Base-by-base conservation (phyloP, 352 stramenopile genomes). In the Phytophthora capsici region DNA sequence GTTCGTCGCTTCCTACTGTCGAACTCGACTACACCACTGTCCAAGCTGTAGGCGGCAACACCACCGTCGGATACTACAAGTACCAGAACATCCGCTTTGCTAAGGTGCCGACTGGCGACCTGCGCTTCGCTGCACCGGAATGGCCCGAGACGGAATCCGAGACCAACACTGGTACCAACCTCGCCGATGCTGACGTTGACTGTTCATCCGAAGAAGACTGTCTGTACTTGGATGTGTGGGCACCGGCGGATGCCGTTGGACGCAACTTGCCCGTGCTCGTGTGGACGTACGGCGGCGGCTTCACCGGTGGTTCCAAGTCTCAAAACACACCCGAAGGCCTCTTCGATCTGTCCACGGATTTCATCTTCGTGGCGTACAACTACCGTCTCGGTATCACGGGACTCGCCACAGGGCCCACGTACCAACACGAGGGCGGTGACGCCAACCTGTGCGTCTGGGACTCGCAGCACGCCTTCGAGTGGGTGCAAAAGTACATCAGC, bases 281-380 rank as follows among this genome's bases (percentile, higher is more conserved):
- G n/a, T 80, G 65, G 63, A 70, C 63, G 13, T 68, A 75, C 30
- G 69, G 73, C 25, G 73, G 73, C 19, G 50, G 53, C 16, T 75
- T 73, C 38, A 60, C 62, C 6, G 53, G 30, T n/a, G 73, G 73
- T 7, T 71, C 66, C 50, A 68, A 75, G 55, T 57, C 30, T 12
- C 13, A 52, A 4, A 41, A 34, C 16, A 75, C 66, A 0, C 61
- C 66, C 16, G 56, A 75, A 23, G 66, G 66, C 12, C 56, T 75
- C 7, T 75, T 75, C 12, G 55, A 63, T 2, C 45, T 75, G 13
- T 57, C 34, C 22, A 63, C 69, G 12, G 50, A 80, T 46, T 73
- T 80, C 9, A 23, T 81, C 22, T 73, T 57, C 56, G 73, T 81
- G 4, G 63, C 53, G 3, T 76, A 70, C 58, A 81, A 81, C 55